phyloP scores from a whole-genome alignment of 1,139 yeast genomes.

The Yueomyces sp. region DNA sequence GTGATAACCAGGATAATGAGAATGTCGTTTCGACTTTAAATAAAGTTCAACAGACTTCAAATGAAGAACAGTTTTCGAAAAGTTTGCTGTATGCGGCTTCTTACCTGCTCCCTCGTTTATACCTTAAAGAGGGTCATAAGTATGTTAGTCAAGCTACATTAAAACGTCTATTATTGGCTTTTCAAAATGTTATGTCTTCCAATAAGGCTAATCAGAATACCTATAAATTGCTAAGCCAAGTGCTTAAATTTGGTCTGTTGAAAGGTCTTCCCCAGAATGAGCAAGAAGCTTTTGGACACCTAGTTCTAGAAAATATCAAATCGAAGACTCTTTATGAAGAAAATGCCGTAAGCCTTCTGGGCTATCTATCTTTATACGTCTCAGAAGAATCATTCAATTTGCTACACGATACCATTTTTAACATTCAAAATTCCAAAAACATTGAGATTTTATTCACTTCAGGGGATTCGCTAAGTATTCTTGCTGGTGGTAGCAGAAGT shows the following conservation, averaged over 20 bases:
- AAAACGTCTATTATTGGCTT: not conserved
- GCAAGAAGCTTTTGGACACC: constrained; percentile 13
- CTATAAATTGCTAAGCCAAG: constrained; percentile 39
- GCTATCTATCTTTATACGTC: constrained; percentile 40
- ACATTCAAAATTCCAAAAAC: constrained; percentile 52
- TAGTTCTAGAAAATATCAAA: constrained; percentile 10
- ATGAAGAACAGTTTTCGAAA: not conserved
- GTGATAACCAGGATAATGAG: constrained; percentile 29
- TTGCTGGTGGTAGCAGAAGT: constrained; percentile 71
- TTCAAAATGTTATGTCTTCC: constrained; percentile 2
- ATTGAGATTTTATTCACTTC: constrained; percentile 62
- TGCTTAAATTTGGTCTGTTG: constrained; percentile 49
- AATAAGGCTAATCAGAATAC: constrained; percentile 22
- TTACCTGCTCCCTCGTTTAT: constrained; percentile 40
- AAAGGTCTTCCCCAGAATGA: constrained; percentile 20
- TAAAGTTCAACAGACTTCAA: not conserved
- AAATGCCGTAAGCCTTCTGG: constrained; percentile 41
- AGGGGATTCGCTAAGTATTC: constrained; percentile 72
- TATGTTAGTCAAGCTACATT: not conserved
- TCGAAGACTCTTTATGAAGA: constrained; percentile 46
- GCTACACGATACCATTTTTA: constrained; percentile 29
- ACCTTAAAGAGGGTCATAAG: constrained; percentile 20
- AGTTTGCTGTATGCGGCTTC: constrained; percentile 29
- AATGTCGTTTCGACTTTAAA: constrained; percentile 2
- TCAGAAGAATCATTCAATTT: constrained; percentile 29